Conservation (phyloP, 495 filamentous ascomycete species). For the Penicillium silybi region DNA sequence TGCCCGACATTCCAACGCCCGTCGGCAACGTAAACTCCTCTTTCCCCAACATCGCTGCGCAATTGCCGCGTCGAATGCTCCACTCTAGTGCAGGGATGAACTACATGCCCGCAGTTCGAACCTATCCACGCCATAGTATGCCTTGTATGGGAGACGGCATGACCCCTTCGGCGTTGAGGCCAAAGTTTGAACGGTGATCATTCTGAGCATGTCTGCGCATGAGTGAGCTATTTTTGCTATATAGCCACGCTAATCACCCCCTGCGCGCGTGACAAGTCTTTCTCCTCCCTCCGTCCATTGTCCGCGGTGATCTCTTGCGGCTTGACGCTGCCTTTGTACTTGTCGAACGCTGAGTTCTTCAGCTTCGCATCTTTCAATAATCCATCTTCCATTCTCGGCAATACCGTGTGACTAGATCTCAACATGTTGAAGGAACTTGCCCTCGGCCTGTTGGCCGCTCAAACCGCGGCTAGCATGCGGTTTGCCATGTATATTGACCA, state of each 20-base stretch:
- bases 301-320: not conserved
- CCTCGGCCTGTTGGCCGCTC: constrained; percentile 32
- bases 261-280: not conserved
- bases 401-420: not conserved
- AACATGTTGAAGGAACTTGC: constrained; percentile 30
- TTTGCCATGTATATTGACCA: constrained; percentile 43
- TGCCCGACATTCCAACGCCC: constrained; percentile 12
- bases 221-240: no score
- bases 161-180: not conserved
- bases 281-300: not conserved
- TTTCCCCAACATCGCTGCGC: not conserved
- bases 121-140: not conserved
- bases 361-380: not conserved
- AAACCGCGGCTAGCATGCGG: constrained; percentile 24
- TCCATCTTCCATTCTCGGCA: not conserved
- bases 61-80: not conserved
- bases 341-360: not conserved
- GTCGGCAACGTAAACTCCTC: not conserved
- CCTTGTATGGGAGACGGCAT: not conserved
- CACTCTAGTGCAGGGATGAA: constrained; percentile 8
- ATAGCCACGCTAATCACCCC: not conserved
- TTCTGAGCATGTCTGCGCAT: constrained; percentile 6
- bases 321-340: not conserved
- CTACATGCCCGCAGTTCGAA: constrained; percentile 5
- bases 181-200: constrained; percentile 2